Base-by-base conservation (phyloP, 2,329 filamentous ascomycete species). In the Chrysosphaeria jannelii region DNA sequence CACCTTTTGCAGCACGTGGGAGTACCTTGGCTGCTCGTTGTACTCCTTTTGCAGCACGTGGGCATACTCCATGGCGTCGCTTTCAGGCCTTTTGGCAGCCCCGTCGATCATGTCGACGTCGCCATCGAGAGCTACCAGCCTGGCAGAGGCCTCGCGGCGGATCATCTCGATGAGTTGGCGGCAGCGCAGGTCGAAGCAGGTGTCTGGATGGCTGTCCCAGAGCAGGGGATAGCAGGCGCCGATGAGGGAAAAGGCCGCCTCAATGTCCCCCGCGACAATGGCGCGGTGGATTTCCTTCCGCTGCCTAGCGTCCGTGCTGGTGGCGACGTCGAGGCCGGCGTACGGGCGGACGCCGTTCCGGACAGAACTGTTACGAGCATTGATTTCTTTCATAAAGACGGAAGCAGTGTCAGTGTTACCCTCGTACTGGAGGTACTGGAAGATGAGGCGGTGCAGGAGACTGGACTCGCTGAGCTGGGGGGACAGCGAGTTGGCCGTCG, bases 161-260 rank as follows among this genome's bases (percentile, higher is more conserved):
- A 89, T 76, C 68, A 97, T 81, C 42, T 97, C 85, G 29, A 93
- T 68, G 40, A 93, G 91, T 39, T 85, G 88, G 29, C 78, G 65
- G 39, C 79, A 91, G 33, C 69, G 63, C 23, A 97, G 50, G 27
- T 67, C 70, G 45, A 97, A 93, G 39, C 79, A 66, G 10, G 91
- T 76, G 25, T 76, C 63, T 25, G 74, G 63, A 36, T 90, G 76
- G 12, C 74, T 59, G 22, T 61, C 53, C 10, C 97, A 54, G 2
- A 93, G 76, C 13, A 57, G 54, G 5, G 75, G 71, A 35, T 91
- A 97, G 36, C 66, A 74, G 8, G 53, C 51, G 23, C 66, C 61
- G 3, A 74, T 89, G 35, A 68, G 58, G 40, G 78, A 70, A n/a
- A 93, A 53, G 1, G 81, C 81, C 33, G 58, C 64, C 42, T 93